Base-by-base conservation (phyloP, 495 filamentous ascomycete species). In the Aspergillus ellipticus region DNA sequence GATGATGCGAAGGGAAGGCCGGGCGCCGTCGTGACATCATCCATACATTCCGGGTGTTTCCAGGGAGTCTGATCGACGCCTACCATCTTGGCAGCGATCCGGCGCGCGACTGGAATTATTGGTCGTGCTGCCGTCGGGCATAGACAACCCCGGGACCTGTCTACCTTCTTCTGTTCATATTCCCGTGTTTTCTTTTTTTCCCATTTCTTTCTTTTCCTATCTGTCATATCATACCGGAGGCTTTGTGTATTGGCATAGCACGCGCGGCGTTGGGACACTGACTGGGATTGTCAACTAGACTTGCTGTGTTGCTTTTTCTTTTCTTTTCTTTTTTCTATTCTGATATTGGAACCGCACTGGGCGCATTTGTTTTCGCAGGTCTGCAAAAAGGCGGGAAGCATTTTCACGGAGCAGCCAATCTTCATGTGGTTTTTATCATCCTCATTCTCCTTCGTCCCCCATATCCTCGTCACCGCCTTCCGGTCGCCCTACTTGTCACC, bases 191-290 rank as follows among this genome's bases (percentile, higher is more conserved):
- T 45, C 35, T 43, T 59, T 47, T 52, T 49, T 35, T 21, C 37
- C 20, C 49, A 49, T 45, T 51, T 50, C 33, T 51, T 22, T 53
- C 19, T 55, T 43, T 31, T 22, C 54, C 49, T 19, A 24, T 43
- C 17, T 31, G 54, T 45, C 33, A 49, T 42, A 21, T 52, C 42
- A 19, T 56, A 53, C 50, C 41, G 58, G 59, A 58, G 62, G 58
- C 56, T 52, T 56, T 54, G 49, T 66, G 57, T 66, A 62, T 54
- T 63, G 63, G 63, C 63, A 63, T 66, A 66, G 63, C 63, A 60
- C 63, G 56, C 63, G 60, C 60, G 63, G 62, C 58, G 62, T 65
- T 65, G 48, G 58, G 62, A 56, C 51, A 37, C 42, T 47, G 48
- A 49, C 50, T 54, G 49, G 42, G 42, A 37, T 41, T 41, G 28